Evolutionary conservation across 139 green algal species (phyloP).

Genomic region (Mychonastes homosphaera): DNA sequence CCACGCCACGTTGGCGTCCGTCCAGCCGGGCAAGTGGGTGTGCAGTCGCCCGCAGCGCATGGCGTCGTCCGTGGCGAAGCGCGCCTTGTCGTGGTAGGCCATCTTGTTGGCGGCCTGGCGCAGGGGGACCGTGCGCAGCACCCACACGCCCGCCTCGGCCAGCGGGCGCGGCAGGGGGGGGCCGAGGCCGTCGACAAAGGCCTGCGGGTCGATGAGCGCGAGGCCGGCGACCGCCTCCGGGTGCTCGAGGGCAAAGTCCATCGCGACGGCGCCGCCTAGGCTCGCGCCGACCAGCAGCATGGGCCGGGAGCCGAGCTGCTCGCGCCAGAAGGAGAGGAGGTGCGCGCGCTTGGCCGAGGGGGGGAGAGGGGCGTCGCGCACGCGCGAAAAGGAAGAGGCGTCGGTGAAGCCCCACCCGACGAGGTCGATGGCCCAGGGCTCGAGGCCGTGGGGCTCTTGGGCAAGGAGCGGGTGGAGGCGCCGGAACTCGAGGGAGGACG

Average conservation of each 20-base stretch:
- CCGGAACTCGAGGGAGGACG: slow-evolving; percentile 73
- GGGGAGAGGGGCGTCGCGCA: slow-evolving; percentile 22
- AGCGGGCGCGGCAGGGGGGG: slow-evolving; percentile 56
- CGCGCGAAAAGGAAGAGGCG: slow-evolving; percentile 18
- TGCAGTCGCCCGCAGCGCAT: slow-evolving; percentile 69
- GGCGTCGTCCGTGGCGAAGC: slow-evolving; percentile 68
- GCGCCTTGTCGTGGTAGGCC: slow-evolving; percentile 68
- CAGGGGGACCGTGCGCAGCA: slow-evolving; percentile 57
- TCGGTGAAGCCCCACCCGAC: slow-evolving; percentile 77
- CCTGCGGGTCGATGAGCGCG: slow-evolving; percentile 33
- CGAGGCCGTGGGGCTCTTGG: slow-evolving; percentile 25
- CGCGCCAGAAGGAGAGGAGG: slow-evolving; percentile 61
- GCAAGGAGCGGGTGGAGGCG: slow-evolving; percentile 62
- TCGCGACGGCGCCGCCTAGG: slow-evolving; percentile 77
- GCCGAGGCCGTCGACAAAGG: slow-evolving; percentile 81
- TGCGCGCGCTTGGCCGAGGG: slow-evolving; percentile 68
- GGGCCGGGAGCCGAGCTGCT: slow-evolving; percentile 34
- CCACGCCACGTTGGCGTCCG: slow-evolving; percentile 79
- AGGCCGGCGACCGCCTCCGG: slow-evolving; percentile 39
- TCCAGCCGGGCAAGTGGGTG: slow-evolving; percentile 44
- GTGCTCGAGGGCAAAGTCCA: slow-evolving; percentile 79
- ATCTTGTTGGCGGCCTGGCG: slow-evolving; percentile 63
- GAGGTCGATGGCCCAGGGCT: slow-evolving; percentile 74
- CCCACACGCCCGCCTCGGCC: slow-evolving; percentile 44
- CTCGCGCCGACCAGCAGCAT: slow-evolving; percentile 70